Conservation (phyloP, 495 filamentous ascomycete genomes). For the Penicillium turbatum region DNA sequence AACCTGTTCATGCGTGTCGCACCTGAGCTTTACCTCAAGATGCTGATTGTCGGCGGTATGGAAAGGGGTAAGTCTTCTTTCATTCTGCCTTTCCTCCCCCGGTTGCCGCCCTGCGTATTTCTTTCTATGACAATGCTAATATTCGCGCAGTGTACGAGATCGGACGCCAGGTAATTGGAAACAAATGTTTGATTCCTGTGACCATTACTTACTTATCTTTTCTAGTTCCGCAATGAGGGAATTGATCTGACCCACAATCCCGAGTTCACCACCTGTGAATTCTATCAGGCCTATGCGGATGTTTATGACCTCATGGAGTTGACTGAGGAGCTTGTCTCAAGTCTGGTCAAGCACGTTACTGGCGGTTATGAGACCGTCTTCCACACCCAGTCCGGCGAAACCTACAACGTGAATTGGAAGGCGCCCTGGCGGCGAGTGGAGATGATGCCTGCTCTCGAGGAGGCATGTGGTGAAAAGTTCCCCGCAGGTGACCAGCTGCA, state of each 20-base stretch:
- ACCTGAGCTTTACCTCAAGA: slow-evolving; percentile 94
- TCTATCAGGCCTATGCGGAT: slow-evolving; percentile 95
- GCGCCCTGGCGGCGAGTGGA: slow-evolving; percentile 89
- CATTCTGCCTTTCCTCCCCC: background rate
- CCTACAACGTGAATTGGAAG: slow-evolving; percentile 90
- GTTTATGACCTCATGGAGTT: slow-evolving; percentile 87
- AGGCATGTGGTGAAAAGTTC: slow-evolving; percentile 87
- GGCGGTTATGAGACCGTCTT: slow-evolving; percentile 81
- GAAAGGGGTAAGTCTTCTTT: slow-evolving; percentile 35
- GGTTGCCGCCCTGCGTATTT: too few relatives aligned
- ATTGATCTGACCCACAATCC: slow-evolving; percentile 98
- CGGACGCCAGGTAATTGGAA: slow-evolving; percentile 53
- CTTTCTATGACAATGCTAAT: background rate
- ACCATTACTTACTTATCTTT: too few relatives aligned
- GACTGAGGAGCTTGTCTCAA: slow-evolving; percentile 90
- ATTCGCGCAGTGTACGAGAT: slow-evolving; percentile 76
- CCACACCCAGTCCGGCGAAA: slow-evolving; percentile 75
- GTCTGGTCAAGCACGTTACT: slow-evolving; percentile 85
- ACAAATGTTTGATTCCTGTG: too few relatives aligned
- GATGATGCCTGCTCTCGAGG: slow-evolving; percentile 94
- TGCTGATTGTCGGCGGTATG: slow-evolving; percentile 88
- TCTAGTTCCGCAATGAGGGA: slow-evolving; percentile 82
- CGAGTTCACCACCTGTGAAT: slow-evolving; percentile 96
- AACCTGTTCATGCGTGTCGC: slow-evolving; percentile 93
- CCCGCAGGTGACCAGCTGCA: slow-evolving; percentile 84